Conservation (phyloP, 257 asterid species). For the Buddleja alternifolia region DNA sequence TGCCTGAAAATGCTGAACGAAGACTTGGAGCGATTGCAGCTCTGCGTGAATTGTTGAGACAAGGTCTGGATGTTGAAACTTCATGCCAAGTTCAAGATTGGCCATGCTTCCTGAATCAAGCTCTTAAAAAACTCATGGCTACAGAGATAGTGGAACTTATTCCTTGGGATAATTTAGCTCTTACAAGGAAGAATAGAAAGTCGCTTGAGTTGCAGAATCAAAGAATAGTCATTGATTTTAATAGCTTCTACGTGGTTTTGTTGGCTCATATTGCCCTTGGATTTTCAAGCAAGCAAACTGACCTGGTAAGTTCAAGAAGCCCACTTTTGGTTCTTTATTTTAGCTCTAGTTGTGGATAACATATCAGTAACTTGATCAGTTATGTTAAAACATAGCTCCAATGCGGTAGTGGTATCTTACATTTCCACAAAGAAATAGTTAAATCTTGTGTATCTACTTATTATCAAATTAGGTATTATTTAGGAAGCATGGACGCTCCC, state of each 20-base stretch:
- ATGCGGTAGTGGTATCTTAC: too few species aligned
- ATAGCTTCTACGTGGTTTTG: slow-evolving; percentile 76
- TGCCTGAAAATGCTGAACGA: slow-evolving; percentile 96
- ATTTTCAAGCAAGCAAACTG: slow-evolving; percentile 82
- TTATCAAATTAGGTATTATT: too few species aligned
- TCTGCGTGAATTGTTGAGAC: slow-evolving; percentile 88
- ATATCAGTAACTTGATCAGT: too few species aligned
- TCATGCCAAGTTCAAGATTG: slow-evolving; percentile 94
- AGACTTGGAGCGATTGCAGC: slow-evolving; percentile 94
- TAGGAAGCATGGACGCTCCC: too few species aligned
- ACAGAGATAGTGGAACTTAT: slow-evolving; percentile 88
- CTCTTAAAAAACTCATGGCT: slow-evolving; percentile 88
- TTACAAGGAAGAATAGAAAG: slow-evolving; percentile 85
- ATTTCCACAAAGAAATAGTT: too few species aligned
- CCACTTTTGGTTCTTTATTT: too few species aligned
- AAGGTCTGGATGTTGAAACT: slow-evolving; percentile 90
- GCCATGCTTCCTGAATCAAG: slow-evolving; percentile 91
- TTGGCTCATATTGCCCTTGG: slow-evolving; percentile 94
- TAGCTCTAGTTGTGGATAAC: too few species aligned
- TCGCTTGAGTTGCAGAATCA: slow-evolving; percentile 90
- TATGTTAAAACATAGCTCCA: too few species aligned
- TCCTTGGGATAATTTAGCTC: slow-evolving; percentile 84
- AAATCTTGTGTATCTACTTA: too few species aligned
- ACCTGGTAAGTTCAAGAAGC: slow-evolving; percentile 54
- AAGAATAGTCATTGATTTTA: slow-evolving; percentile 82